phyloP scores from a whole-genome alignment of 352 stramenopile genomes.

The Phytophthora ramorum region DNA sequence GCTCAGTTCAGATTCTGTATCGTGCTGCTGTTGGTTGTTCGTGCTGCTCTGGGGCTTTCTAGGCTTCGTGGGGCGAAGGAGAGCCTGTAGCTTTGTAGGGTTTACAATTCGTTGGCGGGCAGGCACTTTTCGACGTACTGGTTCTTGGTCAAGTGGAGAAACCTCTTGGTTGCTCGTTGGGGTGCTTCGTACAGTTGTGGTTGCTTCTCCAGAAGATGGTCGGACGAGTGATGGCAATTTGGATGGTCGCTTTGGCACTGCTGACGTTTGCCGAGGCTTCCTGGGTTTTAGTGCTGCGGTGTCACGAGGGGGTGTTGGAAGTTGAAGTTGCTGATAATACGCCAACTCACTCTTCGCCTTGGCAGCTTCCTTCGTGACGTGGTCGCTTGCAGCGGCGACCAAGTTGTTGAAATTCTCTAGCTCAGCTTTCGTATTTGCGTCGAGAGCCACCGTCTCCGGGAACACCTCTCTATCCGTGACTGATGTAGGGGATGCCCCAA shows the following conservation, averaged over 20 bases:
- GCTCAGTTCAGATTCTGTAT: slow-evolving; percentile 22
- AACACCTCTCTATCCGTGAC: slow-evolving; percentile 23
- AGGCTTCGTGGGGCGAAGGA: not conserved
- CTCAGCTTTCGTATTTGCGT: slow-evolving; percentile 45
- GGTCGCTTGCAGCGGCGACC: slow-evolving; percentile 49
- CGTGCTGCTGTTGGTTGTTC: slow-evolving; percentile 11
- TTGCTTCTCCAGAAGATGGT: slow-evolving; percentile 8
- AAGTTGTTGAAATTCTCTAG: slow-evolving; percentile 65
- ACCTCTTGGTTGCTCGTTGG: slow-evolving; percentile 25
- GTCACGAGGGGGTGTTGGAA: slow-evolving; percentile 35
- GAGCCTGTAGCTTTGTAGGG: slow-evolving; percentile 15
- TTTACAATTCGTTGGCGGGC: slow-evolving; percentile 8
- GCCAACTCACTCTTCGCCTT: slow-evolving; percentile 59
- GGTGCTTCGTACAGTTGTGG: not conserved
- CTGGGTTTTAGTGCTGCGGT: not conserved
- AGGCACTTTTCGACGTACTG: slow-evolving; percentile 3
- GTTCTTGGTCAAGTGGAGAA: not conserved
- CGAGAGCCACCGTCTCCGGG: slow-evolving; percentile 40
- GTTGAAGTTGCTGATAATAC: slow-evolving; percentile 57
- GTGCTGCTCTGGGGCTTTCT: not conserved
- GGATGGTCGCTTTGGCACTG: slow-evolving; percentile 9
- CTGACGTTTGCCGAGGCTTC: slow-evolving; percentile 20
- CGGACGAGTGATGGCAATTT: slow-evolving; percentile 28
- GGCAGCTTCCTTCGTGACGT: slow-evolving; percentile 38
- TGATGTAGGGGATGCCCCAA: slow-evolving; percentile 1